Conservation (phyloP, 257 asterid genomes). For the Lavandula angustifolia region DNA sequence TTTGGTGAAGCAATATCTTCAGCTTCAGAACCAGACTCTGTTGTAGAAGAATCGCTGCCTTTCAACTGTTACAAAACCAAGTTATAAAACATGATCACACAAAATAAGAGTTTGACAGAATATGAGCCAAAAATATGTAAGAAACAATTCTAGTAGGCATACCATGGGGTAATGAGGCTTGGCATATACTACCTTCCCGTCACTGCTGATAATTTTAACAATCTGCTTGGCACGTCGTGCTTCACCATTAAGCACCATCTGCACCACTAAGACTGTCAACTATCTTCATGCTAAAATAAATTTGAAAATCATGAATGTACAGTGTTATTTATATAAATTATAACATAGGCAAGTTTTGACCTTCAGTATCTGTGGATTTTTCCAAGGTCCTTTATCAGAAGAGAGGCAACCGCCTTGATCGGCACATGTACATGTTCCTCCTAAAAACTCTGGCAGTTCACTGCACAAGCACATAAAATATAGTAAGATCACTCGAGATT, state of each 20-base stretch:
- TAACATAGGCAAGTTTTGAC: constrained; percentile 34
- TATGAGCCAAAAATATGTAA: constrained; percentile 3
- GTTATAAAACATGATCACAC: constrained; percentile 18
- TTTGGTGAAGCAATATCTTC: constrained; percentile 77
- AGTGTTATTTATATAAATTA: not conserved
- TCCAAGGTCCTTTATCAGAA: constrained; percentile 92
- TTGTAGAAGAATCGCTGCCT: constrained; percentile 75
- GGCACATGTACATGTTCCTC: constrained; percentile 75
- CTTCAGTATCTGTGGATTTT: constrained; percentile 71
- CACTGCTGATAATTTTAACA: constrained; percentile 84
- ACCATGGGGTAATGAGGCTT: constrained; percentile 83
- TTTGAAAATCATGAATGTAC: not conserved
- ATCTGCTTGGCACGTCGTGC: constrained; percentile 85
- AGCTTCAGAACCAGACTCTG: constrained; percentile 85
- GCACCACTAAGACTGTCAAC: constrained; percentile 34
- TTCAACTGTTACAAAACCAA: constrained; percentile 45
- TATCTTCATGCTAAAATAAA: not conserved
- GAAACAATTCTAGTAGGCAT: constrained; percentile 25
- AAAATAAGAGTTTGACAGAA: constrained; percentile 5
- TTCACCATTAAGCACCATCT: constrained; percentile 85
- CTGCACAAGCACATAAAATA: constrained; percentile 42
- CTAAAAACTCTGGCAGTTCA: constrained; percentile 77
- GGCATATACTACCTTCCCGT: constrained; percentile 92
- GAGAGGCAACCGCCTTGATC: constrained; percentile 78
- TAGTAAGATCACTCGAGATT: constrained; percentile 2